These are phyloP conservation scores for Termitomyces heimii DNA, from an alignment of 768 basidiomycete species.

Conservation along the genomic window DNA sequence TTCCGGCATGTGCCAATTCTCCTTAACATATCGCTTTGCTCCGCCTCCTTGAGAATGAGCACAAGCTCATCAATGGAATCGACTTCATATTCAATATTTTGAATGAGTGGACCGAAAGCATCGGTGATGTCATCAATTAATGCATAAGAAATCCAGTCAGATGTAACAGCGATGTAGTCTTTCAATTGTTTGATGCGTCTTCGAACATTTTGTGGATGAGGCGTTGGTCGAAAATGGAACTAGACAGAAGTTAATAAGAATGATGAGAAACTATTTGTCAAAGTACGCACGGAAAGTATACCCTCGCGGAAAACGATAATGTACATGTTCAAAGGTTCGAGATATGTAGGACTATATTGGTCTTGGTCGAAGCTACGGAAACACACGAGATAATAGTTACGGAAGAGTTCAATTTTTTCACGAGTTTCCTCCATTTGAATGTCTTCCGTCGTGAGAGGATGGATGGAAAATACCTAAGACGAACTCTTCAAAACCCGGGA, in stretches of 20 bases:
- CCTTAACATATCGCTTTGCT: constrained; percentile 97
- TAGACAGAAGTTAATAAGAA: constrained; percentile 20
- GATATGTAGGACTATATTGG: constrained; percentile 91
- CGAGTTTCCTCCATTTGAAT: constrained; percentile 99
- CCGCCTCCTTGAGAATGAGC: constrained; percentile 90
- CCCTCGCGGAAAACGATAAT: constrained; percentile 98
- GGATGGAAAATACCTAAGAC: constrained; percentile 86
- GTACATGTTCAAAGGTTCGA: constrained; percentile 99
- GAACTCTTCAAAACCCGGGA: not conserved
- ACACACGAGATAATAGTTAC: constrained; percentile 98
- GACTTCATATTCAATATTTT: constrained; percentile 98
- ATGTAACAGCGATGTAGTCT: constrained; percentile 97
- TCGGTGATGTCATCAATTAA: constrained; percentile 99
- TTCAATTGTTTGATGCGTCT: constrained; percentile 98
- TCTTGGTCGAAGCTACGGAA: constrained; percentile 99
- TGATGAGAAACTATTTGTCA: not conserved
- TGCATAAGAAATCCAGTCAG: constrained; percentile 99
- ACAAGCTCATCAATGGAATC: constrained; percentile 98
- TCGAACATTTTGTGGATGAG: constrained; percentile 97
- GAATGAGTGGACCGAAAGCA: constrained; percentile 97
- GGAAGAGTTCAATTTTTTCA: constrained; percentile 98
- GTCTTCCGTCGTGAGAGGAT: constrained; percentile 98
- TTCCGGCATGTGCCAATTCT: constrained; percentile 97
- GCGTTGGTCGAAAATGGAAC: constrained; percentile 97
- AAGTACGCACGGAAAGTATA: constrained; percentile 72